Evolutionary conservation across 2,329 filamentous ascomycete species (phyloP).

Genomic region (Trichoderma sp.): DNA sequence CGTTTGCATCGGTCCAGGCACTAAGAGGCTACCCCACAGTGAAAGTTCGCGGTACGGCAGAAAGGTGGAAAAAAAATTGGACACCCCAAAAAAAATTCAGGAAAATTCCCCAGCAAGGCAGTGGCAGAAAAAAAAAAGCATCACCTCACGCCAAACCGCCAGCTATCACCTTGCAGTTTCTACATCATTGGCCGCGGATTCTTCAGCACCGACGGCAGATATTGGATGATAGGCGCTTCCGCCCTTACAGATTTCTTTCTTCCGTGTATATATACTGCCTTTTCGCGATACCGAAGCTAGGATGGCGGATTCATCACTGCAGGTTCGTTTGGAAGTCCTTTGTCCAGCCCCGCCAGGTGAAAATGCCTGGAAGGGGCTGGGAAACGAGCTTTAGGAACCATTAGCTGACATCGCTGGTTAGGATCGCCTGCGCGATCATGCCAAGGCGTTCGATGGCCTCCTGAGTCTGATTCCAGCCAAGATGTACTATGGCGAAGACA

Average conservation of each 20-base stretch:
- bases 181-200: background rate
- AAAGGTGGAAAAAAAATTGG: constrained; percentile 19
- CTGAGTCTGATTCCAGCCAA: constrained; percentile 86
- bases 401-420: constrained; percentile 30
- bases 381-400: background rate
- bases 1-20: background rate
- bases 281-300: background rate
- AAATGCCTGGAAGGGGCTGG: background rate
- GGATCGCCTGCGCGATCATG: constrained; percentile 56
- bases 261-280: background rate
- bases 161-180: constrained; percentile 6
- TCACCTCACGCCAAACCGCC: constrained; percentile 9
- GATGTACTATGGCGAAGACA: constrained; percentile 85
- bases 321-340: constrained; percentile 40
- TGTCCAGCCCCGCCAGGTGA: constrained; percentile 28
- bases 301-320: constrained; percentile 47
- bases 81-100: constrained; percentile 19
- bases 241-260: background rate
- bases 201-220: background rate
- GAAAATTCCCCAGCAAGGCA: constrained; percentile 13
- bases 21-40: constrained; percentile 17
- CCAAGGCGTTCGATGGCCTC: constrained; percentile 81
- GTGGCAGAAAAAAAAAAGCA: constrained; percentile 17
- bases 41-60: constrained; percentile 11
- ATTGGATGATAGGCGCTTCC: background rate